These are phyloP conservation scores for Halophytophthora polymorphica DNA, from an alignment of 352 stramenopile species.

Conservation along the genomic window DNA sequence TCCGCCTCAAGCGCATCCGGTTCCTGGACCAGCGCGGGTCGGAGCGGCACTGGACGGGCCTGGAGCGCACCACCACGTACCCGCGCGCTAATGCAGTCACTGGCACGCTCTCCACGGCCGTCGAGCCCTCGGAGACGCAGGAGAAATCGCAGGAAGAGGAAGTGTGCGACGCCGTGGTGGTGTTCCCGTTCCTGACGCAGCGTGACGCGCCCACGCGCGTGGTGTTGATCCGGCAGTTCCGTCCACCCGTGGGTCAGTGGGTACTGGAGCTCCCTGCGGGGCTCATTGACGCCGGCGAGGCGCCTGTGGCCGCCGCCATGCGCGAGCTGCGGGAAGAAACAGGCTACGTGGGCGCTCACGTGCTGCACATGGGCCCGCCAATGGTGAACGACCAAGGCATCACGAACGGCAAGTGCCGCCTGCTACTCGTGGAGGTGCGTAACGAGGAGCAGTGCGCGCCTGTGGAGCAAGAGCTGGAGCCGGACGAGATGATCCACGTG, in stretches of 20 bases:
- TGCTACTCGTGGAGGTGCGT: slow-evolving; percentile 59
- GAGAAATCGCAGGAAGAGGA: slow-evolving; percentile 12
- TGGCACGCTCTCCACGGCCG: background rate
- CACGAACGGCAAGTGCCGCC: slow-evolving; percentile 66
- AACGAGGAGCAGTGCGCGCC: slow-evolving; percentile 33
- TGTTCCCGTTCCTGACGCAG: slow-evolving; percentile 67
- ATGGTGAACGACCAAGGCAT: slow-evolving; percentile 84
- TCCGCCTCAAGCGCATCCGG: slow-evolving; percentile 60
- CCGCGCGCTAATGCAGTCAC: slow-evolving; percentile 15
- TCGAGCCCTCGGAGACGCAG: background rate
- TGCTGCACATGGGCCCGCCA: slow-evolving; percentile 67
- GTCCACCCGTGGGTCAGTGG: slow-evolving; percentile 78
- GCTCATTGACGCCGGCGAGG: slow-evolving; percentile 87
- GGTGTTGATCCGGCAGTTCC: slow-evolving; percentile 90
- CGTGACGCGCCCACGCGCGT: slow-evolving; percentile 27
- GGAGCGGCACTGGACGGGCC: slow-evolving; percentile 57
- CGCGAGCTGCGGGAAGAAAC: slow-evolving; percentile 90
- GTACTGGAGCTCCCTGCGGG: slow-evolving; percentile 91
- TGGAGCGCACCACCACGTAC: slow-evolving; percentile 68
- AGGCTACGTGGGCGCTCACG: slow-evolving; percentile 66
- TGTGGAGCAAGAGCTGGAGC: slow-evolving; percentile 48
- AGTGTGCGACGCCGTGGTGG: slow-evolving; percentile 64
- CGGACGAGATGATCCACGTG: slow-evolving; percentile 72
- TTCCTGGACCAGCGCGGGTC: slow-evolving; percentile 51
- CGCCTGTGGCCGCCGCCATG: slow-evolving; percentile 62